Conservation (phyloP, 768 basidiomycete genomes). For the Tylopilus sp. region DNA sequence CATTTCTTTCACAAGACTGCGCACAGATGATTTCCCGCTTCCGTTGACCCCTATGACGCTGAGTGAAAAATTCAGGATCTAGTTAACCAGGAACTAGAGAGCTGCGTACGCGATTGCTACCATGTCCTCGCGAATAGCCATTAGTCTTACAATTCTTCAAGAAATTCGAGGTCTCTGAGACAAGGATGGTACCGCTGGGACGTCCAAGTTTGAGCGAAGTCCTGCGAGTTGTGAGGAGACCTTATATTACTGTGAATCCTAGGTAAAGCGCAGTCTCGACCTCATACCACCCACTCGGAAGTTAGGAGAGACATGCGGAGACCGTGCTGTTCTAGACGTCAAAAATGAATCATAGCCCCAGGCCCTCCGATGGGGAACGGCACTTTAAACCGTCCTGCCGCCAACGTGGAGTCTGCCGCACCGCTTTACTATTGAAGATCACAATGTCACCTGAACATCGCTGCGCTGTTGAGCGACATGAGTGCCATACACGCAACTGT, state of each 20-base stretch:
- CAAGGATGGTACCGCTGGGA: not conserved
- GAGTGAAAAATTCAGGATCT: constrained; percentile 8
- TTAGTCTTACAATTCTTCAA: constrained; percentile 8
- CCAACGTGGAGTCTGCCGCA: not conserved
- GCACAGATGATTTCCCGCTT: constrained; percentile 32
- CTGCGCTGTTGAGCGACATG: not conserved
- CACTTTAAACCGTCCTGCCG: not conserved
- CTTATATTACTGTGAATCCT: constrained; percentile 17
- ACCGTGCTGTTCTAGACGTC: constrained; percentile 15
- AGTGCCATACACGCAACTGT: not conserved
- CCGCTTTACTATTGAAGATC: not conserved
- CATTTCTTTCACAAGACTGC: constrained; percentile 1
- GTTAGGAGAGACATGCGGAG: constrained; percentile 16
- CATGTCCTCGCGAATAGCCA: constrained; percentile 14
- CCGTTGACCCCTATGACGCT: constrained; percentile 32
- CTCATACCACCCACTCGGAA: not conserved
- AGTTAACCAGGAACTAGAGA: not conserved
- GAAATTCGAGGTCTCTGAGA: not conserved
- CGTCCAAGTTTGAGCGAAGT: not conserved
- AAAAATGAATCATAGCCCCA: constrained; percentile 21
- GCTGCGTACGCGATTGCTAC: constrained; percentile 27
- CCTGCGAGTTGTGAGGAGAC: not conserved
- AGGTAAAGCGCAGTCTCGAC: constrained; percentile 8
- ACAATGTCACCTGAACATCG: not conserved
- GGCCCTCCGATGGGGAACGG: constrained; percentile 1